Evolutionary conservation across 208 protist species (phyloP), one percentile per base, ranked within the genome.

Genomic region (Jaenimonas drosophilae): DNA sequence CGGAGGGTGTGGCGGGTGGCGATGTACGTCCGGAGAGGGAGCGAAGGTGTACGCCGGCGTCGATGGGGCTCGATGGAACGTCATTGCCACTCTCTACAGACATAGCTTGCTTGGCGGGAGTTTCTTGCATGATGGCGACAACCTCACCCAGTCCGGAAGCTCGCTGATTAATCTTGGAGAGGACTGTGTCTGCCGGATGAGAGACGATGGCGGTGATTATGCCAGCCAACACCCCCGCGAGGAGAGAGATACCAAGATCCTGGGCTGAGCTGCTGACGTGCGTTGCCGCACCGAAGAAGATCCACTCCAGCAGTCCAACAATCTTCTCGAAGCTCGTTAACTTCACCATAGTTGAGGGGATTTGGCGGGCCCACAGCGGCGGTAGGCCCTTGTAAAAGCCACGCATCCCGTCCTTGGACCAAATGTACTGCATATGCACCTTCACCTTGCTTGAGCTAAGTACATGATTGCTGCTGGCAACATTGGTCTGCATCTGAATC

Each of bases 331-430:
- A 91, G 36, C 57, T 67, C 31, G 71, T 46, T 40, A 97, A 97
- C 71, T 98, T 97, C 34, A 88, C 72, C 71, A 97, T 86, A 4
- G 93, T 97, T 69, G 92, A 96, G 0, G 96, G 94, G 36, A 97
- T 88, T 65, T 98, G 95, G 9, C 92, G 59, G 30, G 49, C 60
- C 91, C 92, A 97, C 26, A 97, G 76, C 16, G 88, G 85, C 2
- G 79, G 49, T 19, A 98, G 59, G 21, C 73, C 76, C 20, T 70
- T 80, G 57, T 92, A 97, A 62, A 95, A 92, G 28, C 69, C 67
- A 16, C 52, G 57, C 31, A 70, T 63, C 2, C 76, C 76, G 27
- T 77, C 77, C 19, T 42, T n/a, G n/a, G n/a, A n/a, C n/a, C n/a
- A n/a, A n/a, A n/a, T n/a, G n/a, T n/a, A n/a, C n/a, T n/a, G n/a